Conservation (phyloP, 2,329 filamentous ascomycete species). For the Phialocephala subalpina region DNA sequence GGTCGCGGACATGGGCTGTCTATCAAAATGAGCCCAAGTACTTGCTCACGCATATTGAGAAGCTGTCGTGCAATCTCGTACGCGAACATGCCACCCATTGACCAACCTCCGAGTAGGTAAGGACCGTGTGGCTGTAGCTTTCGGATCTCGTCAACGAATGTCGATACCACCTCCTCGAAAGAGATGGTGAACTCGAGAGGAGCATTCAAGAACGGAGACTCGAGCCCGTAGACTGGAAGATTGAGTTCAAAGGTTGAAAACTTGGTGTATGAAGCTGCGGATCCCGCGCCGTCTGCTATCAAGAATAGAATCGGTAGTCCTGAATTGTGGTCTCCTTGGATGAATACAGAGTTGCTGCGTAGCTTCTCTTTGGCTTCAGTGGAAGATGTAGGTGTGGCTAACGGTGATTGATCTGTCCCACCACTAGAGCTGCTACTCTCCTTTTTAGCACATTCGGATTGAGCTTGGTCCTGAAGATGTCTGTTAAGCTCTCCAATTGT, state of each 20-base stretch:
- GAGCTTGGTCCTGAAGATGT: too few relatives aligned
- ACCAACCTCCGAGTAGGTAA: constrained; percentile 49
- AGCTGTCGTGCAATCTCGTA: constrained; percentile 45
- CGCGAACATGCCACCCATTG: constrained; percentile 47
- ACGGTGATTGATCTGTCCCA: neutral
- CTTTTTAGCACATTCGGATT: neutral
- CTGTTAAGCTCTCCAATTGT: constrained; percentile 13
- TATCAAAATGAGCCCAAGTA: constrained; percentile 30
- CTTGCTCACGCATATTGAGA: constrained; percentile 23
- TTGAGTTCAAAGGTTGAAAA: constrained; percentile 28
- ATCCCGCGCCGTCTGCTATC: constrained; percentile 34
- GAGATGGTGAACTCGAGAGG: constrained; percentile 28
- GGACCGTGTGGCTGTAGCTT: constrained; percentile 46
- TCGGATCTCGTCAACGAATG: constrained; percentile 30
- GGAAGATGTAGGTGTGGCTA: neutral
- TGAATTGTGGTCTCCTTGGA: constrained; percentile 21
- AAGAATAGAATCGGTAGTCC: constrained; percentile 33
- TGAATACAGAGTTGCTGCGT: constrained; percentile 25
- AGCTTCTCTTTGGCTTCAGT: neutral
- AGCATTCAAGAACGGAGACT: constrained; percentile 35
- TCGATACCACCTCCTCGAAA: constrained; percentile 26
- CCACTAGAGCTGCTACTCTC: neutral
- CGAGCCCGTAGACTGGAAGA: constrained; percentile 34
- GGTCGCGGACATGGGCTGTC: constrained; percentile 22
- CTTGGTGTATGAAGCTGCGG: constrained; percentile 35